Evolutionary conservation across 192 early-diverging fungal species (phyloP), one percentile per base, ranked within the genome.

Genomic region (Rhizophagus prolifer): DNA sequence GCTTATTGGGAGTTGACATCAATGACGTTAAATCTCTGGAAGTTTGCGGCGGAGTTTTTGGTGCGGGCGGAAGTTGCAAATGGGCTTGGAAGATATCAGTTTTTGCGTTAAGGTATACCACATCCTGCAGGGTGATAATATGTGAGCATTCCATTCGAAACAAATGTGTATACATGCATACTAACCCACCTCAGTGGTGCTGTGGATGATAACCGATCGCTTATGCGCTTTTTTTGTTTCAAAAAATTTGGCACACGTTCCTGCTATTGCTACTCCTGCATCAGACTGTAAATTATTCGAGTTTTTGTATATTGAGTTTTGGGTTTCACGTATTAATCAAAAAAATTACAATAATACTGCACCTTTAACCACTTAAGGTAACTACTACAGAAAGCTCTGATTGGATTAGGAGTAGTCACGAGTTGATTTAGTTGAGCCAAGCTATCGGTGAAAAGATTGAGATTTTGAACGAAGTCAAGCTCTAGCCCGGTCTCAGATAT

Each of bases 381-480:
- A 58, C 2, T 21, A 26, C 1, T 28, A 68, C 64, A 71, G 7
- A 76, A 64, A 41, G 41, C 1, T 54, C 75, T 64, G 16, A 76
- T 3, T 21, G 75, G 46, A 9, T 23, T 25, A 76, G 75, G 63
- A 9, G 26, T 58, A 62, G 31, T 6, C 7, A 63, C 13, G 36
- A 77, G 67, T 59, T 71, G 25, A 38, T 77, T 77, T 44, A 77
- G 0, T 67, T 38, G 67, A n/a, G 46, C 19, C 38, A 77, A 62
- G 30, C 54, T 77, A 26, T 77, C 67, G n/a, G 54, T 78, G 31
- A 78, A 78, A 78, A 78, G 50, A 61, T 23, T 68, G 25, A 28
- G 47, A 21, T 0, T 1, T 34, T 77, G 67, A 70, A 23, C 71
- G 59, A 77, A 77, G 23, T 44, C 62, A 70, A 70, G 67, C 23